Percentiles rank a stretch among this genome's conserved stretches.
Evolutionary conservation across 768 basidiomycete species (phyloP).

Genomic region (Lactifluus volemus): DNA sequence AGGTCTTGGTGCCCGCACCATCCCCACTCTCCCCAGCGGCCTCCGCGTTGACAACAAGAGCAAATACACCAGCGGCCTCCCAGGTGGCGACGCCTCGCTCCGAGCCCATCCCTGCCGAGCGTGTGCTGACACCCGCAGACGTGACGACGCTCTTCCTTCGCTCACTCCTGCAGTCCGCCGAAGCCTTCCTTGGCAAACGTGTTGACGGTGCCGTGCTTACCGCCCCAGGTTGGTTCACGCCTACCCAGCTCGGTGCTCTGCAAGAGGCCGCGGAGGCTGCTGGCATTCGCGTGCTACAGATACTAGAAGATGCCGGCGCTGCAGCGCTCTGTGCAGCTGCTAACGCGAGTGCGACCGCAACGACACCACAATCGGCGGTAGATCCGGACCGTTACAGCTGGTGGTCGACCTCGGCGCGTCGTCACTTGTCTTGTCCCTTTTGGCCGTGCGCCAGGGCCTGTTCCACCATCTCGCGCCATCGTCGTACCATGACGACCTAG

Average conservation of each 20-base stretch:
- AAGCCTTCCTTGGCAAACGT: slow-evolving; percentile 81
- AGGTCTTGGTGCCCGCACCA: slow-evolving; percentile 72
- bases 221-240: slow-evolving; percentile 68
- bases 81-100: slow-evolving; percentile 63
- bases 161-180: slow-evolving; percentile 78
- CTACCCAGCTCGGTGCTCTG: slow-evolving; percentile 60
- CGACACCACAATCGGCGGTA: slow-evolving; percentile 33
- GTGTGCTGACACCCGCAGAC: slow-evolving; percentile 75
- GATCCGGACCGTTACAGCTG: slow-evolving; percentile 59
- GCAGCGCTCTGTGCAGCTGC: slow-evolving; percentile 43
- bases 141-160: slow-evolving; percentile 78
- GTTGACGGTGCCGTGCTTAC: slow-evolving; percentile 78
- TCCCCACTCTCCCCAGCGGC: slow-evolving; percentile 44
- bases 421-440: slow-evolving; percentile 55
- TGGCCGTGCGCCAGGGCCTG: slow-evolving; percentile 71
- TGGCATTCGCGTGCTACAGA: slow-evolving; percentile 75
- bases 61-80: slow-evolving; percentile 57
- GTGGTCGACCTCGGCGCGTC: slow-evolving; percentile 77
- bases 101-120: slow-evolving; percentile 55
- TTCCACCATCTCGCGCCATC: slow-evolving; percentile 49
- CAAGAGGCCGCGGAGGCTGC: slow-evolving; percentile 68
- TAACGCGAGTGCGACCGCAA: slow-evolving; percentile 27
- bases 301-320: slow-evolving; percentile 83
- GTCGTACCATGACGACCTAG: slow-evolving; percentile 36
- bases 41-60: slow-evolving; percentile 35